Base-by-base conservation (phyloP, 75 land plant species). In the Ceratopteris richardii region DNA sequence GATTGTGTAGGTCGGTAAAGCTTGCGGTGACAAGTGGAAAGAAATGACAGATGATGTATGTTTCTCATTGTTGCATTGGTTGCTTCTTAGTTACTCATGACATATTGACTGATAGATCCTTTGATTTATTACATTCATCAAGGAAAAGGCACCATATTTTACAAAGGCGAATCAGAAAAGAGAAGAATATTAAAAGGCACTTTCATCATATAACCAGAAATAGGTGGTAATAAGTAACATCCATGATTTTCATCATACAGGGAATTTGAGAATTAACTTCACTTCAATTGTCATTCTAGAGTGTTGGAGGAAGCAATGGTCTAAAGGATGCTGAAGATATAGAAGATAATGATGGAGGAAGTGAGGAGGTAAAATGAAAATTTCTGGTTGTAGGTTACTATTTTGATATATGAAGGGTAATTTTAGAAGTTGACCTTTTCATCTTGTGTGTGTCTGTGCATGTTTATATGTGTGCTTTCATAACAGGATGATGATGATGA, bases 1-100 rank as follows among this genome's bases (percentile, higher is more conserved):
- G 37, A 33, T 33, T 61, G 21, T n/a, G 13, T 57, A 71, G 74
- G 78, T 75, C 43, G 78, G 78, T 6, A 75, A 72, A 58, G 78
- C 78, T 36, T 75, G 76, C 31, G 78, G 78, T 14, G 78, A 75
- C 59, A 73, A 60, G 44, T 75, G 78, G 78, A 75, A 71, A 25
- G 48, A 65, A 28, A 54, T 75, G 78, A 54, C 58, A n/a, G 78
- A 72, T 1, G 63, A 40, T 25, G 78, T 75, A 31, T 71, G 63
- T 64, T 37, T 10, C 17, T 27, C 2, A n/a, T n/a, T 10, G 29
- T 46, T 9, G 17, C 23, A 7, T 14, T 14, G 37, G 37, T 33
- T 33, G 37, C 9, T 9, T 33, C 9, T 9, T 9, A 33, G 37
- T 33, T 9, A 4, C 7, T 4, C 9, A 9, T 3, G 37, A 9